Evolutionary conservation across 139 green algal genomes (phyloP).

Genomic region (Pseudopediastrum boryanum): DNA sequence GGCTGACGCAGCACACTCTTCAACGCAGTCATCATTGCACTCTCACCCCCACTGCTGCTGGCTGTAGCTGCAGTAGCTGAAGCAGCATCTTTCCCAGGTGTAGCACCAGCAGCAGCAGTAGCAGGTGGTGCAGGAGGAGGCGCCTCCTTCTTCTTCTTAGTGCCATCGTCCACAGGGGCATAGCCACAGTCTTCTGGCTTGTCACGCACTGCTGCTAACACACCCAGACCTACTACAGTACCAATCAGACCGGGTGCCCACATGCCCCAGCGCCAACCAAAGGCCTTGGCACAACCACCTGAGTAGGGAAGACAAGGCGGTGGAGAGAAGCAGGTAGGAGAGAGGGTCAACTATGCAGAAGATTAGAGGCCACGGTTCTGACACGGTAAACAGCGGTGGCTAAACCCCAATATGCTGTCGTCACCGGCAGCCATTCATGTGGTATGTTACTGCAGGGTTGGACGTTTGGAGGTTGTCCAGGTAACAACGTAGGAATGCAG

Average conservation of each 20-base stretch:
- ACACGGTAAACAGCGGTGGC: too few relatives aligned
- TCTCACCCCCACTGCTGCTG: neutral
- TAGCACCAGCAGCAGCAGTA: neutral
- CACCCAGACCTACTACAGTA: constrained; percentile 63
- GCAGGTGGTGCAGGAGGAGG: neutral
- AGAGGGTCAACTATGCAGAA: too few relatives aligned
- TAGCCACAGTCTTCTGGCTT: constrained; percentile 67
- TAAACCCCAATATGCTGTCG: too few relatives aligned
- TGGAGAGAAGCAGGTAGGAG: too few relatives aligned
- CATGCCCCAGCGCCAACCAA: constrained; percentile 81
- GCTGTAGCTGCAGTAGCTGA: neutral
- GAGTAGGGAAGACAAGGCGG: neutral
- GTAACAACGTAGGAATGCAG: too few relatives aligned
- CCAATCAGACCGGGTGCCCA: constrained; percentile 83
- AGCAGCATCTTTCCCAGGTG: neutral
- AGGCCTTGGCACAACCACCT: constrained; percentile 54
- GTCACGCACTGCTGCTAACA: constrained; percentile 66
- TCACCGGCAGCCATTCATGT: too few relatives aligned
- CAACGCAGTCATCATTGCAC: constrained; percentile 75
- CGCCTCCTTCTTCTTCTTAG: neutral
- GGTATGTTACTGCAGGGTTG: too few relatives aligned
- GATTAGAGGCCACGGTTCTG: too few relatives aligned
- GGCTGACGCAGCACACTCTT: constrained; percentile 55
- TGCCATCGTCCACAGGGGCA: constrained; percentile 58
- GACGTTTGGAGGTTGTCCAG: too few relatives aligned